Base-by-base conservation (phyloP, 345 rosid species). In the Pseudoturritis turrita region DNA sequence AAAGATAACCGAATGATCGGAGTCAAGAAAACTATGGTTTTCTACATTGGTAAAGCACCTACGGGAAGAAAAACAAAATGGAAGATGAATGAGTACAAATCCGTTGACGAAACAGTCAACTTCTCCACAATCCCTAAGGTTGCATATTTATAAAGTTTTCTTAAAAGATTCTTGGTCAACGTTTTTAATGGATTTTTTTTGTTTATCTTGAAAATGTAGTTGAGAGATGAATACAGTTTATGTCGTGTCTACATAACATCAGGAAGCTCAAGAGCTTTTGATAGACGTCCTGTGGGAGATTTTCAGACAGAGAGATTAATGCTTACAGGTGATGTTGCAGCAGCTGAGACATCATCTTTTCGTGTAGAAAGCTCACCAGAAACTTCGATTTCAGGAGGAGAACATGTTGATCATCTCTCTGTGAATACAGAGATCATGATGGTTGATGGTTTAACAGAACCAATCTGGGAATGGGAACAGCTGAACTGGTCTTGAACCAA, bases 31-130 rank as follows among this genome's bases (percentile, higher is more conserved):
- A 91, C 93, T 28, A 89, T 95, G 97, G 97, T 95, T 40, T 95
- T 91, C 86, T 91, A 95, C 17, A 82, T 29, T 14, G 97, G 99
- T n/a, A 89, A 74, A 83, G 90, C 96, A 50, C 97, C 97, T 0
- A 58, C 85, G 0, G 97, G 96, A 53, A 85, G 74, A 36, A 95
- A 95, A 85, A 89, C 94, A 21, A 91, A 86, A 77, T 95, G 96
- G 94, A 95, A 95, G 84, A 91, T 95, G 97, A 81, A 91, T 23
- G 97, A 95, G 81, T 95, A 95, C 61, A 82, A 81, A 83, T 96
- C 96, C 69, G 82, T 91, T 51, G 86, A 89, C 67, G 84, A 76
- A 56, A 76, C 18, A 7, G 49, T 78, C 22, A 70, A 72, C 53
- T 14, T 17, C 15, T 59, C 74, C 68, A 21, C 77, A 28, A 45